Evolutionary conservation across 805 yeast genomes (phyloP).

Genomic region (Lachancea mirantina): DNA sequence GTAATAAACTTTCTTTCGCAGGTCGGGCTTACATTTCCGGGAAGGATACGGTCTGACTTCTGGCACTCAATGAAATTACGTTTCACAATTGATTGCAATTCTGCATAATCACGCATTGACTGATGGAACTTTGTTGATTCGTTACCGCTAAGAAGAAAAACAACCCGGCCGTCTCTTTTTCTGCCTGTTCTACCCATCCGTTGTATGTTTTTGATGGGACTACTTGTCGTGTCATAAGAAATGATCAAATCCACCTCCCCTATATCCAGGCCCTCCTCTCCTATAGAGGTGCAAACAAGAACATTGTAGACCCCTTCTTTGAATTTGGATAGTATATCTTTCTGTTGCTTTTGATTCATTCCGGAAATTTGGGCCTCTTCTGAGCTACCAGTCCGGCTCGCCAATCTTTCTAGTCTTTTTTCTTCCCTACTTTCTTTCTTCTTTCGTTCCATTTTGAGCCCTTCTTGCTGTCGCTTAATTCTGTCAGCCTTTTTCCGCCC

Average conservation of each 20-base stretch:
- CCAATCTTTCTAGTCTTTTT: constrained; percentile 29
- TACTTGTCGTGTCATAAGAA: constrained; percentile 86
- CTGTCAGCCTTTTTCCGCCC: constrained; percentile 37
- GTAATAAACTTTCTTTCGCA: constrained; percentile 52
- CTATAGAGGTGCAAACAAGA: constrained; percentile 92
- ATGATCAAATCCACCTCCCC: constrained; percentile 95
- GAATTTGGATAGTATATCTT: constrained; percentile 66
- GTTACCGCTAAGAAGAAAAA: constrained; percentile 64
- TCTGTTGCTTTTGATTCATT: constrained; percentile 87
- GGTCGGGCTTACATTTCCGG: constrained; percentile 45
- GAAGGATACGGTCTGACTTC: constrained; percentile 62
- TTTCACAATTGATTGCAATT: constrained; percentile 64
- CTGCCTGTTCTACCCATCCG: constrained; percentile 99
- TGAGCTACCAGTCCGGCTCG: constrained; percentile 51
- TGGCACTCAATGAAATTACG: constrained; percentile 38
- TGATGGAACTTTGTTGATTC: constrained; percentile 75
- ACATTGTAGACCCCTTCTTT: constrained; percentile 68
- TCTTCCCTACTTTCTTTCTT: constrained; percentile 29
- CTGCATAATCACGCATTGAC: constrained; percentile 77
- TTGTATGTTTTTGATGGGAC: constrained; percentile 90
- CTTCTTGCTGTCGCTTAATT: constrained; percentile 29
- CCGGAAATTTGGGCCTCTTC: constrained; percentile 74
- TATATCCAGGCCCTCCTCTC: constrained; percentile 97
- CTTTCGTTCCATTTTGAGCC: constrained; percentile 24
- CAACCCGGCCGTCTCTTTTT: constrained; percentile 78